Evolutionary conservation across 169 alveolate genomes (phyloP), one percentile per base, ranked within the genome.

Genomic region (Theileria parva): DNA sequence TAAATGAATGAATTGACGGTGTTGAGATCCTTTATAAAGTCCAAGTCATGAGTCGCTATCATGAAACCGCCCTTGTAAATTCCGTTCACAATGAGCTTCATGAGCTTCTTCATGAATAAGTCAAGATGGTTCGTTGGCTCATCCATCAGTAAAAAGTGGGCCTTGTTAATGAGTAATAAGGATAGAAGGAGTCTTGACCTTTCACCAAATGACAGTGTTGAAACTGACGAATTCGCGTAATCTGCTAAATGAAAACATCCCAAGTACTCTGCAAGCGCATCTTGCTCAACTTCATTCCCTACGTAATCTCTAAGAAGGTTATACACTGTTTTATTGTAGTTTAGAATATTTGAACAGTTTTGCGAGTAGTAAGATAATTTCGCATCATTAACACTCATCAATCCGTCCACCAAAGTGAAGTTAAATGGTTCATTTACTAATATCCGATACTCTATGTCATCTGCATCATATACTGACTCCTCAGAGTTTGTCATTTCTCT

Each of bases 71-170:
- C 94, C 77, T 74, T 69, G 65, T 87, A 91, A 15, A 91, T 85
- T 51, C 67, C 75, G 74, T 91, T 86, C 30, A 91, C 60, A 74
- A 91, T 71, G 55, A 59, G 32, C 51, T 74, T 50, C 30, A 91
- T 63, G 27, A 61, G 74, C 25, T 73, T 76, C 67, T 91, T 78
- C 86, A 91, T 85, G 77, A 81, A 91, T 21, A 80, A 55, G 64
- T 91, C 94, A 51, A 91, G 75, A 70, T 91, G 91, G 72, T 91
- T 91, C 13, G 81, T 91, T 44, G 92, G 91, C 67, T 91, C 94
- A 57, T 91, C 94, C 30, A 91, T 55, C 21, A 91, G 70, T 25
- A 91, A 81, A 57, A 87, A 87, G 74, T 81, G 76, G 1, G 93
- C 87, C 57, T 91, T 84, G 66, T 85, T 86, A 77, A 91, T 74